Evolutionary conservation across 1,139 yeast species (phyloP).

Genomic region (Yamadazyma kanchanaburiensis): DNA sequence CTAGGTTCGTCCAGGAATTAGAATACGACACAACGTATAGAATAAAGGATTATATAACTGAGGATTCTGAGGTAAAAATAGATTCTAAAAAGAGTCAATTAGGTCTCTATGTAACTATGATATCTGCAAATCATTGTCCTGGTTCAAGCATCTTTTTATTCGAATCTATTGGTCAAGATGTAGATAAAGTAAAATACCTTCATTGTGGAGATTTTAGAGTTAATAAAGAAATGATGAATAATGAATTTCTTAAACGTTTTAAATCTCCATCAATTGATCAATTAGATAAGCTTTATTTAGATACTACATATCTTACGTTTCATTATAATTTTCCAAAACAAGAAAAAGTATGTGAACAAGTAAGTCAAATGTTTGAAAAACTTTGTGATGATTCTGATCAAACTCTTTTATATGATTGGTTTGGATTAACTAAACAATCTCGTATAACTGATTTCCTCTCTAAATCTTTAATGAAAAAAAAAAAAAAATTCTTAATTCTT

Average conservation of each 20-base stretch:
- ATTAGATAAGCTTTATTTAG: conserved; percentile 65
- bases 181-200: conserved; percentile 35
- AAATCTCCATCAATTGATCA: conserved; percentile 17
- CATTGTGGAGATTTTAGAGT: conserved; percentile 96
- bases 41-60: conserved; percentile 14
- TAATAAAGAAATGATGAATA: conserved; percentile 39
- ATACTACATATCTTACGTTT: conserved; percentile 85
- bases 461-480: conserved; percentile 12
- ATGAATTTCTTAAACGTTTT: conserved; percentile 28
- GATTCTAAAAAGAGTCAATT: conserved; percentile 15
- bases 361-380: conserved; percentile 52
- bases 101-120: conserved; percentile 54
- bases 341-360: conserved; percentile 55
- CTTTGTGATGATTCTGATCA: conserved; percentile 18
- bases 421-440: conserved; percentile 36
- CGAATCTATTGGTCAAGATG: conserved; percentile 41
- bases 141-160: conserved; percentile 84
- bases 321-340: conserved; percentile 77
- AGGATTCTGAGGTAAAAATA: conserved; percentile 7
- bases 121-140: conserved; percentile 95
- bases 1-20: conserved; percentile 47
- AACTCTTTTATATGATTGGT: conserved; percentile 32
- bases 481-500: conserved; percentile 50
- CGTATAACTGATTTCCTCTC: conserved; percentile 42
- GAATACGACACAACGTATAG: conserved; percentile 40